Conservation (phyloP, 108 stramenopile species). For the Cylindrotheca closterium region DNA sequence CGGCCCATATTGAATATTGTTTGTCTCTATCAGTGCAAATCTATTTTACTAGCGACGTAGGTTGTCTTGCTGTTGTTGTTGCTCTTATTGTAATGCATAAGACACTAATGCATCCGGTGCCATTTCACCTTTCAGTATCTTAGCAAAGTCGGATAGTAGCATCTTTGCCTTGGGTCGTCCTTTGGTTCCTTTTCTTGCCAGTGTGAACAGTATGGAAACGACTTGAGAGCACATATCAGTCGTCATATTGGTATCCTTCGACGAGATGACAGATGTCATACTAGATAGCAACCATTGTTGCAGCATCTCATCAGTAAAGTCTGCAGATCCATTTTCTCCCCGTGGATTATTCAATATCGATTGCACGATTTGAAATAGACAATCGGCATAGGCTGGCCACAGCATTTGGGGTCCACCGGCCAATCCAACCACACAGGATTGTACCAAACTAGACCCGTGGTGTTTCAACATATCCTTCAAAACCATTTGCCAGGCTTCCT, state of each 20-base stretch:
- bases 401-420: conserved; percentile 60
- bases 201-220: conserved; percentile 31
- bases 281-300: too few relatives aligned
- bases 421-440: conserved; percentile 43
- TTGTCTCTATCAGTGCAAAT: too few relatives aligned
- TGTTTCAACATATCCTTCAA: conserved; percentile 44
- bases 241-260: neutral
- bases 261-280: conserved; percentile 8
- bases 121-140: conserved; percentile 52
- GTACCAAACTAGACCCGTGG: conserved; percentile 38
- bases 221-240: conserved; percentile 26
- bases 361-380: conserved; percentile 43
- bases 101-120: conserved; percentile 38
- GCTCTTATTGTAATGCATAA: conserved; percentile 16
- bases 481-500: conserved; percentile 10
- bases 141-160: conserved; percentile 51
- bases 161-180: conserved; percentile 53
- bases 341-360: conserved; percentile 25
- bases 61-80: too few relatives aligned
- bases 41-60: too few relatives aligned
- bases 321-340: too few relatives aligned
- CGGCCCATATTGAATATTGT: too few relatives aligned
- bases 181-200: conserved; percentile 43
- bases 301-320: too few relatives aligned
- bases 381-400: conserved; percentile 50